A percentile compares a stretch with the other conserved stretches of the same genome.
Evolutionary conservation across 768 basidiomycete species (phyloP).

Genomic region (Pilatotrama ljubarskyi): DNA sequence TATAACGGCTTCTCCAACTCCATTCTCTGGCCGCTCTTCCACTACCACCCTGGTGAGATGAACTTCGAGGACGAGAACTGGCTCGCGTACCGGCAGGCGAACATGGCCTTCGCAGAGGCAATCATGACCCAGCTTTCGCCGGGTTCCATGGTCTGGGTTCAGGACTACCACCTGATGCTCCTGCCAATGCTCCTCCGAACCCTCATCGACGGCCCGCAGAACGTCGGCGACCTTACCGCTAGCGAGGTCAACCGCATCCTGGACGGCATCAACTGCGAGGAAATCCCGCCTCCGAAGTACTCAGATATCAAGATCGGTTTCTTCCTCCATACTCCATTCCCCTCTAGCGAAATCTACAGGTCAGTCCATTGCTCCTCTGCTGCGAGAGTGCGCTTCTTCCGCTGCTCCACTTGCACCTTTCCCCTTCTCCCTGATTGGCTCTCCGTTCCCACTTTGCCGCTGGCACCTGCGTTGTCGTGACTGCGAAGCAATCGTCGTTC

Average conservation of each 20-base stretch:
- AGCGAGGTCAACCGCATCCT: constrained; percentile 68
- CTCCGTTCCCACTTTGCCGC: constrained; percentile 12
- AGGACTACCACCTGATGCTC: constrained; percentile 98
- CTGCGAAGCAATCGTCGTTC: constrained; percentile 11
- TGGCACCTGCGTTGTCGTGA: constrained; percentile 4
- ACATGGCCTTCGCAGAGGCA: constrained; percentile 90
- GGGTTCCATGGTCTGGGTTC: constrained; percentile 98
- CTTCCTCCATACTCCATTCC: constrained; percentile 98
- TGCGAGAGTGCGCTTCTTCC: not conserved
- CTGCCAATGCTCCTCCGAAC: constrained; percentile 93
- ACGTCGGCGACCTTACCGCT: constrained; percentile 55
- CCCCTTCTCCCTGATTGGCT: constrained; percentile 10
- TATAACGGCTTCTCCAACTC: constrained; percentile 99
- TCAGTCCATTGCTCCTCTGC: constrained; percentile 37
- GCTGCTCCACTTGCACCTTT: constrained; percentile 4
- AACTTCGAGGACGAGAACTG: constrained; percentile 99
- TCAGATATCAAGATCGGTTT: constrained; percentile 92
- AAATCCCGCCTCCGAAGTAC: constrained; percentile 40
- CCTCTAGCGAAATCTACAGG: constrained; percentile 97
- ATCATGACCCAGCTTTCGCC: constrained; percentile 77
- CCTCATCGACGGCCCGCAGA: constrained; percentile 71
- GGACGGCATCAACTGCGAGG: constrained; percentile 65
- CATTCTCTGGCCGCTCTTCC: constrained; percentile 99
- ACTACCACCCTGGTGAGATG: constrained; percentile 99
- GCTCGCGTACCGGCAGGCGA: constrained; percentile 97